Base-by-base conservation (phyloP, 192 early-diverging fungal genomes). In the Chytriomyces hyalinus region DNA sequence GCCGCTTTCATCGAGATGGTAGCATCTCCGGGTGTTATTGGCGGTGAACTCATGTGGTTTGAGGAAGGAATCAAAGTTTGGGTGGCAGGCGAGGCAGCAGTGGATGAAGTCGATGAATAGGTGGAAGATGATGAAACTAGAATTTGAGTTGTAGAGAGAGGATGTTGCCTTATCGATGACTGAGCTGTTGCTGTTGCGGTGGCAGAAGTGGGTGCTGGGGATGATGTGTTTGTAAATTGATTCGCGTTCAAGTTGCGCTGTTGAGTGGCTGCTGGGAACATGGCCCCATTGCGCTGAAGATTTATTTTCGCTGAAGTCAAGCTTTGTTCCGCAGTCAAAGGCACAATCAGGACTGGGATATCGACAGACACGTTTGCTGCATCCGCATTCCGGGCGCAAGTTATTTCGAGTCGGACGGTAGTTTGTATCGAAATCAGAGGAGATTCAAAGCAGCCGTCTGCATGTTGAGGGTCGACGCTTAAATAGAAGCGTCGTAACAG, bases 361-460 rank as follows among this genome's bases (percentile, higher is more conserved):
- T 57, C 53, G 0, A 57, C 20, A n/a, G 53, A 57, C 13, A 57
- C 53, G 53, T 57, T 57, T 20, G 53, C 53, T 20, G 53, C 13
- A 57, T 57, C 20, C 20, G 53, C 13, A 13, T n/a, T n/a, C 4
- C 53, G 15, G 0, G 53, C 51, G 20, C 20, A 44, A 71, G 59
- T 36, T 13, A 71, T 59, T 10, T 71, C 11, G 24, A 71, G 24
- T 43, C 36, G 70, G 17, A 71, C n/a, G 13, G 13, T 10, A 11
- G 70, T 71, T 43, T 71, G 24, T 10, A 71, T 28, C 15, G 48
- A 59, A 24, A 71, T 71, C 17, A 71, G 28, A 5, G 57, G 51
- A 11, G 50, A 59, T 24, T 71, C 57, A 59, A 71, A 43, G n/a
- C 24, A 71, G 17, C 15, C 50, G 6, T 51, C 15, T n/a, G 70